A percentile compares a stretch with the other conserved stretches of the same genome.
phyloP scores from a whole-genome alignment of 2,329 filamentous ascomycete genomes.

The Amylocarpus encephaloides region DNA sequence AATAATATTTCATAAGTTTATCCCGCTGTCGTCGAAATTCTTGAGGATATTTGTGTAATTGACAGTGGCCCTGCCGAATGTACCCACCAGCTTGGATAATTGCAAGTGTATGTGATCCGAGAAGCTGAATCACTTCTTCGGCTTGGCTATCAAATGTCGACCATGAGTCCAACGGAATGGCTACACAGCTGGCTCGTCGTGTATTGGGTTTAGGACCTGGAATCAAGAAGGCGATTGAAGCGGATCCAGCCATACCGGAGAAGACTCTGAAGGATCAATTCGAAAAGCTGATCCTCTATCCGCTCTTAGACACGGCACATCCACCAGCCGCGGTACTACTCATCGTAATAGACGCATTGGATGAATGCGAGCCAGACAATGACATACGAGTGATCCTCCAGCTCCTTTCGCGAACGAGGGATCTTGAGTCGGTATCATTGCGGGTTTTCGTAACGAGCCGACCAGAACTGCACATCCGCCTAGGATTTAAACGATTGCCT shows the following conservation, averaged over 20 bases:
- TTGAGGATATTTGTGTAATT: neutral
- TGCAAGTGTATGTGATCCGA: constrained; percentile 27
- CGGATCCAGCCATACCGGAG: no score
- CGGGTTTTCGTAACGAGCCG: constrained; percentile 29
- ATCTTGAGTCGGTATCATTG: constrained; percentile 9
- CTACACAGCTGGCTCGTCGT: no score
- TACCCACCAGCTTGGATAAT: constrained; percentile 26
- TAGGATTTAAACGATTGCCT: constrained; percentile 13
- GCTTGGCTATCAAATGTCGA: constrained; percentile 11
- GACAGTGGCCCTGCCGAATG: neutral
- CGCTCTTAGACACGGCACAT: constrained; percentile 14
- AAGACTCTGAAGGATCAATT: constrained; percentile 35
- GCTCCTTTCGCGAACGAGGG: constrained; percentile 19
- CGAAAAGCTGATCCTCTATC: constrained; percentile 35
- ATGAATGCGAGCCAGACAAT: constrained; percentile 27
- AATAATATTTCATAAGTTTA: constrained; percentile 27
- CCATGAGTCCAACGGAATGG: no score
- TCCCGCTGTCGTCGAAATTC: constrained; percentile 12
- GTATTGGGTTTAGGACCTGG: no score
- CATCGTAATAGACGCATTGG: constrained; percentile 29
- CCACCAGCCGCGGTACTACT: no score
- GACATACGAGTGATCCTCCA: constrained; percentile 19
- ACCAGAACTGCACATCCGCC: constrained; percentile 24
- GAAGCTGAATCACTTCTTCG: constrained; percentile 16
- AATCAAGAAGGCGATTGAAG: no score